phyloP scores from a whole-genome alignment of 768 basidiomycete genomes.

The Bullera alba region DNA sequence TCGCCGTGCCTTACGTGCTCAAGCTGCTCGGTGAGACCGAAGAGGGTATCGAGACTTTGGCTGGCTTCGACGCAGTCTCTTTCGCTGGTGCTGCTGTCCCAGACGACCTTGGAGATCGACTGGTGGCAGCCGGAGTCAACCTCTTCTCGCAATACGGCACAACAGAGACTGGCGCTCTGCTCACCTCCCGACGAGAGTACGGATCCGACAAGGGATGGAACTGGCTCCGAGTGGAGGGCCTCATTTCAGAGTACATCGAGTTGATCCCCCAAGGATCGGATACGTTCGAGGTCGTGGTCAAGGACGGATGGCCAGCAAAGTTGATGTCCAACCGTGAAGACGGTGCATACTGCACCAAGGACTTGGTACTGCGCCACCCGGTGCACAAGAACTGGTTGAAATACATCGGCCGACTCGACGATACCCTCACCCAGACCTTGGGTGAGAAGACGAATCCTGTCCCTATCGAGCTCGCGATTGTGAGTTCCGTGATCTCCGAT shows the following conservation, averaged over 20 bases:
- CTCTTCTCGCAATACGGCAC: constrained; percentile 53
- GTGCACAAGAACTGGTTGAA: constrained; percentile 49
- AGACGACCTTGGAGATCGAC: constrained; percentile 53
- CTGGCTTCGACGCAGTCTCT: constrained; percentile 51
- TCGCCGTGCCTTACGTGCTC: constrained; percentile 47
- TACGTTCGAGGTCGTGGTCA: constrained; percentile 52
- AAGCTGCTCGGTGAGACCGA: constrained; percentile 52
- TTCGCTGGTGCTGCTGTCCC: constrained; percentile 56
- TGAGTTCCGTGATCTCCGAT: constrained; percentile 11
- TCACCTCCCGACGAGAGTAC: constrained; percentile 47
- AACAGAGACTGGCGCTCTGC: constrained; percentile 42
- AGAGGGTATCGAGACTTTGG: constrained; percentile 50
- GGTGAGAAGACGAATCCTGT: constrained; percentile 59
- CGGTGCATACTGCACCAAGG: constrained; percentile 55
- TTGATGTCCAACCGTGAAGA: constrained; percentile 53
- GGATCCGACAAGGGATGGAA: constrained; percentile 56
- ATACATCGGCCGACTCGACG: constrained; percentile 55
- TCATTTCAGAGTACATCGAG: constrained; percentile 47
- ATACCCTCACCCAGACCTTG: constrained; percentile 50
- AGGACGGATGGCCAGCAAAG: constrained; percentile 55
- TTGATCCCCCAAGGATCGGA: constrained; percentile 50
- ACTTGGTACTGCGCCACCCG: constrained; percentile 54
- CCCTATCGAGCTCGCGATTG: constrained; percentile 53
- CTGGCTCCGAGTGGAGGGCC: constrained; percentile 49
- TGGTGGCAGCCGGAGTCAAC: constrained; percentile 52